Percentiles rank a stretch among this genome's conserved stretches.
These are phyloP conservation scores for Quercus glauca DNA, from an alignment of 306 rosid genomes.

Conservation along the genomic window DNA sequence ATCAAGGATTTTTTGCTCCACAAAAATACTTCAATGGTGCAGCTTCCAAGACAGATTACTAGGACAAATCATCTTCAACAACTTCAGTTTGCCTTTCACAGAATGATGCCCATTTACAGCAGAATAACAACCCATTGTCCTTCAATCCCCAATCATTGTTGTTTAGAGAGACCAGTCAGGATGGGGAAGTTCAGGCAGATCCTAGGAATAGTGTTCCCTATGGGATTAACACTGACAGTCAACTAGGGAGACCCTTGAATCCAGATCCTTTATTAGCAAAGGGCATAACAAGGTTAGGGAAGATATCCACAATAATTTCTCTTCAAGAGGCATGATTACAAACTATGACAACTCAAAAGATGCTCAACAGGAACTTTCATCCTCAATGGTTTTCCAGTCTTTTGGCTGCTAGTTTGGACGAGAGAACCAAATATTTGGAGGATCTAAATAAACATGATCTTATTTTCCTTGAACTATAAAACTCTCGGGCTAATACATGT, in stretches of 20 bases:
- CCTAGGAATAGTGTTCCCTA: conserved; percentile 55
- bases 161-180: conserved; percentile 66
- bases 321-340: conserved; percentile 60
- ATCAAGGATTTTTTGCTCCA: conserved; percentile 54
- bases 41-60: conserved; percentile 65
- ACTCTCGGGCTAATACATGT: too few species aligned
- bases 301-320: conserved; percentile 56
- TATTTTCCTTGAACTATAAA: too few species aligned
- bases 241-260: conserved; percentile 51
- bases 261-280: conserved; percentile 63
- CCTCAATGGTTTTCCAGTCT: conserved; percentile 82
- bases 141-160: conserved; percentile 67
- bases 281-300: conserved; percentile 48
- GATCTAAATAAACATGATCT: too few species aligned
- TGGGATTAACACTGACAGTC: conserved; percentile 53
- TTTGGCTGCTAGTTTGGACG: conserved; percentile 36
- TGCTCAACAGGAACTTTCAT: conserved; percentile 84
- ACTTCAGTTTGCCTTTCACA: conserved; percentile 84
- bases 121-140: conserved; percentile 53
- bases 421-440: too few species aligned
- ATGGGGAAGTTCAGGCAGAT: conserved; percentile 67
- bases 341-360: conserved; percentile 59
- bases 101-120: conserved; percentile 64
- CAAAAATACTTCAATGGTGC: conserved; percentile 50
- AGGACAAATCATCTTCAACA: conserved; percentile 93